Evolutionary conservation across 23 red algal species (phyloP), one percentile per base, ranked within the genome.

Genomic region (Gracilaria vermiculophylla): DNA sequence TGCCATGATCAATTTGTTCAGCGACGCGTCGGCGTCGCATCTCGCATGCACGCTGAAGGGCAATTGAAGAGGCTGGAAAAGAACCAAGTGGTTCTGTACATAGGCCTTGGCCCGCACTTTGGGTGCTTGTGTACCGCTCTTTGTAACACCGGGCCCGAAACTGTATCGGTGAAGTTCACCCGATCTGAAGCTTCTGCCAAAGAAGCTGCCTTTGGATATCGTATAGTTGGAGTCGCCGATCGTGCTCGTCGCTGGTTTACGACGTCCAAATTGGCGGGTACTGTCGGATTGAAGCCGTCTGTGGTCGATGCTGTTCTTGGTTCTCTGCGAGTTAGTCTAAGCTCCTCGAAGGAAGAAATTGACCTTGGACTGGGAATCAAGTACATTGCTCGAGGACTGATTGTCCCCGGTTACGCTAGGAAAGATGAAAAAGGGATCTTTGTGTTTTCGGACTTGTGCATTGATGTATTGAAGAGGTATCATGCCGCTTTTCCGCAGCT

Each of bases 281-380:
- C 31, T 19, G 67, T 75, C 12, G 67, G 80, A 39, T 28, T 86
- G 56, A 61, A 74, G 24, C 15, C 51, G 5, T 16, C 81, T 20
- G 52, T 87, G 15, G 72, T 81, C 34, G 84, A 86, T 44, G 56
- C 36, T 21, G 50, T 87, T 24, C 70, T 89, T 34, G 78, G 93
- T 41, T 95, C 93, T 21, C 42, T 95, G 5, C 81, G 79, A 39
- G 62, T 95, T 43, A 40, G 53, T 10, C 37, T 93, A 5, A 61
- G 75, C 47, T 47, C 37, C 11, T 57, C 66, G 35, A 80, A 76
- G 35, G 83, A 89, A 19, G 72, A 88, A 39, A 78, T 89, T 45
- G 93, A 95, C 53, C 53, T 95, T 11, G 93, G 93, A 48, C 48
- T 95, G 24, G 80, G 93, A 25, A 76, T 95, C 49, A 95, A 95